phyloP scores from a whole-genome alignment of 148 eudicot species.

The Rhododendron ferrugineum region DNA sequence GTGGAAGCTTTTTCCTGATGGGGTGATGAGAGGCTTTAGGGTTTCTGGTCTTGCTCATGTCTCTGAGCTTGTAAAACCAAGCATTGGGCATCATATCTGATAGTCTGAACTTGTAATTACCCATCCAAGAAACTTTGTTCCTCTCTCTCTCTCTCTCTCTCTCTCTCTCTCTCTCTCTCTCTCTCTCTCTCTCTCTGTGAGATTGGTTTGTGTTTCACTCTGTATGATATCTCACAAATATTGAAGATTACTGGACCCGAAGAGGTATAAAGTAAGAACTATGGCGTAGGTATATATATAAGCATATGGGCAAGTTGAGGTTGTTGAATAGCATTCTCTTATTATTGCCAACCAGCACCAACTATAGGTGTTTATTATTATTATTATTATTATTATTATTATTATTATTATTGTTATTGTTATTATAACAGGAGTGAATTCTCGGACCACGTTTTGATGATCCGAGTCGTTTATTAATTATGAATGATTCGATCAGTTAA shows the following conservation, averaged over 20 bases:
- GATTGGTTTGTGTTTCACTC: slow-evolving; percentile 5
- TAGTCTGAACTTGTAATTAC: slow-evolving; percentile 38
- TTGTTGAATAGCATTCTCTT: background rate
- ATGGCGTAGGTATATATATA: background rate
- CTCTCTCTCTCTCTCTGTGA: background rate
- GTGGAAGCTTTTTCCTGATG: slow-evolving; percentile 12
- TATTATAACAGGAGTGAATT: background rate
- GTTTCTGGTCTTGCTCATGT: slow-evolving; percentile 24
- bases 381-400: too few relatives aligned
- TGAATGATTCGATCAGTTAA: background rate
- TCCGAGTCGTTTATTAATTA: background rate
- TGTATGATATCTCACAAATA: background rate
- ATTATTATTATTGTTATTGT: too few relatives aligned
- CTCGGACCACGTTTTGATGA: background rate
- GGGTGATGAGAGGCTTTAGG: slow-evolving; percentile 6
- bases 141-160: slow-evolving; percentile 1
- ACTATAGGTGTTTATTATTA: background rate
- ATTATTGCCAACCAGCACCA: background rate
- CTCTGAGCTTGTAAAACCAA: slow-evolving; percentile 50
- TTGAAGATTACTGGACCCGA: background rate
- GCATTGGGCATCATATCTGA: slow-evolving; percentile 54
- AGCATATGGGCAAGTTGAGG: background rate
- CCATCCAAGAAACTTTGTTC: slow-evolving; percentile 18
- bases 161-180: background rate
- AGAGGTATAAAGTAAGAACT: slow-evolving; percentile 1